phyloP scores from a whole-genome alignment of 768 basidiomycete species.

The Gloeostereum incarnatum region DNA sequence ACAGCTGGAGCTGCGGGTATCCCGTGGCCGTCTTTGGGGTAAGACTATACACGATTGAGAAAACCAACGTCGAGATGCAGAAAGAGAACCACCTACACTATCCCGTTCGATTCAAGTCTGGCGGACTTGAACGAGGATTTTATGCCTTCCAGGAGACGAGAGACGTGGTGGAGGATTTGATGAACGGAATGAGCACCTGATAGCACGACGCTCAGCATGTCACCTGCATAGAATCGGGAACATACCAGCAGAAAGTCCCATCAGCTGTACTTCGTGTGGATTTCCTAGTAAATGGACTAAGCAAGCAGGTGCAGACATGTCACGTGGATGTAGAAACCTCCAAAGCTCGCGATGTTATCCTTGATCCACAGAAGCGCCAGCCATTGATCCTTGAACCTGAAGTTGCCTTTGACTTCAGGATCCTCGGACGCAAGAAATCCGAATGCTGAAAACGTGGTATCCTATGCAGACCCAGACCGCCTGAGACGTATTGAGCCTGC shows the following conservation, averaged over 20 bases:
- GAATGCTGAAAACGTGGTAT: slow-evolving; percentile 66
- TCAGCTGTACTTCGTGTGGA: slow-evolving; percentile 49
- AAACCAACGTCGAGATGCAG: neutral
- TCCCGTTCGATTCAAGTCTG: slow-evolving; percentile 64
- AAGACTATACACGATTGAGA: slow-evolving; percentile 19
- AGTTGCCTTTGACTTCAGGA: slow-evolving; percentile 59
- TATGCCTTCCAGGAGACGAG: slow-evolving; percentile 44
- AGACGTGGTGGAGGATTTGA: slow-evolving; percentile 63
- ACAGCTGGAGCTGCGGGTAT: slow-evolving; percentile 52
- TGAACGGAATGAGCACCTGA: slow-evolving; percentile 67
- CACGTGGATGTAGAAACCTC: slow-evolving; percentile 30
- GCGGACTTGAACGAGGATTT: slow-evolving; percentile 60
- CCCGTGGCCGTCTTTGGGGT: slow-evolving; percentile 52
- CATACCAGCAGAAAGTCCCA: slow-evolving; percentile 62
- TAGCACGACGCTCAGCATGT: neutral
- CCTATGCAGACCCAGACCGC: slow-evolving; percentile 75
- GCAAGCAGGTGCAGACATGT: slow-evolving; percentile 4
- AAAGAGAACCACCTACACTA: slow-evolving; percentile 35
- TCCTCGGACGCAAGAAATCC: slow-evolving; percentile 65
- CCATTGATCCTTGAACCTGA: slow-evolving; percentile 84
- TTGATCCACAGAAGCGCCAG: slow-evolving; percentile 61
- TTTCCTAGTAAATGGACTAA: too few relatives aligned
- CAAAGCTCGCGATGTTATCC: slow-evolving; percentile 60
- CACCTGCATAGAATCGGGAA: neutral
- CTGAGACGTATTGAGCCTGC: slow-evolving; percentile 61